Base-by-base conservation (phyloP, 768 basidiomycete species). In the Russula virescens region DNA sequence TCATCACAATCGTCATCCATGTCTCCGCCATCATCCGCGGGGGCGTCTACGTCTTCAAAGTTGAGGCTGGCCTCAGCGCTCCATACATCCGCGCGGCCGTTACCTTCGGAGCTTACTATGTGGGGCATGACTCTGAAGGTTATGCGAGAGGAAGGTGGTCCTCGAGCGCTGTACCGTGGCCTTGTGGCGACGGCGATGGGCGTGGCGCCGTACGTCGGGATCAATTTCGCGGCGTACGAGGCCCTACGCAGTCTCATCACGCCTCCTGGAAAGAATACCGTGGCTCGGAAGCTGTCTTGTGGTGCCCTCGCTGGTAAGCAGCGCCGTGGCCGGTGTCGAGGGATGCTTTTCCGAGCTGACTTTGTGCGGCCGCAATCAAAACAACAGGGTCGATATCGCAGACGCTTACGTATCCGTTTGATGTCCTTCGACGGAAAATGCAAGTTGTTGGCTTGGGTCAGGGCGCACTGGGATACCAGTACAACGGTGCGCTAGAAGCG, bases 201-300 rank as follows among this genome's bases (percentile, higher is more conserved):
- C 3, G 92, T 97, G 45, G 94, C 94, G 18, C 95, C 95, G 4
- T 89, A 89, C 67, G 87, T 89, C 19, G 75, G 92, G 14, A 88
- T 95, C 72, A 97, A 97, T 73, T 97, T 97, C 73, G 90, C 93
- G n/a, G 79, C 92, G 31, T 98, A 98, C 70, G 96, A 98, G 73
- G 80, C 86, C 51, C 71, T 92, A 71, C 81, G 89, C 58, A 85
- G 87, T 3, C 68, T 86, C 49, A 78, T 91, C 65, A 93, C 88
- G 28, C 89, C 89, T n/a, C 91, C 91, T 4, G 91, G 88, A 42
- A 86, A 90, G 77, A 85, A 71, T 68, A 85, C 75, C 56, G 77
- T 86, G 48, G 68, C 78, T 53, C 78, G 89, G 67, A 95, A 96
- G 74, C 73, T 97, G 72, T 67, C 76, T 1, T 97, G 94, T 66